A percentile compares a stretch with the other conserved stretches of the same genome.
These are phyloP conservation scores for Mucor mucedo DNA, from an alignment of 371 early-diverging fungal genomes.

Conservation along the genomic window DNA sequence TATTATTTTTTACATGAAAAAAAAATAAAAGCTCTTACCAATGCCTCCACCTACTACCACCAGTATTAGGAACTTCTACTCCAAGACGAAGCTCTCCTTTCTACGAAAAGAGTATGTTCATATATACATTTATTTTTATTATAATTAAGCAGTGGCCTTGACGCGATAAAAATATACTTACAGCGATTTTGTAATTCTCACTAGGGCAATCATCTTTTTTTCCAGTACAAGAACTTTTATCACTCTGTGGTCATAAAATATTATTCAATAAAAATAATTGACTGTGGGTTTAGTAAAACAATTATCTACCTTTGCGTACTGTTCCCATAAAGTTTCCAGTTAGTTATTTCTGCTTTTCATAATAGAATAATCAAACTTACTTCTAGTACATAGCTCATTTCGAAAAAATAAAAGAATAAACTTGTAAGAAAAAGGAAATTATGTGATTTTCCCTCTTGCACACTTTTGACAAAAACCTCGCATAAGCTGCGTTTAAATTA, in stretches of 20 bases:
- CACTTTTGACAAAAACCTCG: no score
- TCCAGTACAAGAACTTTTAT: not conserved
- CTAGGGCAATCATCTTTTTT: not conserved
- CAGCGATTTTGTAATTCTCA: not conserved
- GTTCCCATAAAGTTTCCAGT: not conserved
- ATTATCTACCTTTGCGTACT: not conserved
- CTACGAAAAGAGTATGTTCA: not conserved
- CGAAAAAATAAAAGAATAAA: not conserved
- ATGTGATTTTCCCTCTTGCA: not conserved
- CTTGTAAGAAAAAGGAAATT: not conserved
- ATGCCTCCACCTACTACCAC: constrained; percentile 28
- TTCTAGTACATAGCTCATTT: not conserved
- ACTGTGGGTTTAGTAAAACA: not conserved
- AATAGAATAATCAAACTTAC: not conserved
- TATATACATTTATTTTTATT: no score
- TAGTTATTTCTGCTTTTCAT: not conserved
- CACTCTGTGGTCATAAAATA: not conserved
- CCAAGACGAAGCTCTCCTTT: constrained; percentile 32
- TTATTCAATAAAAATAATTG: not conserved
- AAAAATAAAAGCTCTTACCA: constrained; percentile 18
- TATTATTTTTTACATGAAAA: no score
- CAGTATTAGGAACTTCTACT: constrained; percentile 18
- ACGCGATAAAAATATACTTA: not conserved
- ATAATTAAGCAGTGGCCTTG: no score
- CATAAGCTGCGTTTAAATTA: no score